A percentile compares a stretch with the other conserved stretches of the same genome.
These are phyloP conservation scores for Ceratocystis alfenasii DNA, from an alignment of 2,329 filamentous ascomycete genomes.

Conservation along the genomic window DNA sequence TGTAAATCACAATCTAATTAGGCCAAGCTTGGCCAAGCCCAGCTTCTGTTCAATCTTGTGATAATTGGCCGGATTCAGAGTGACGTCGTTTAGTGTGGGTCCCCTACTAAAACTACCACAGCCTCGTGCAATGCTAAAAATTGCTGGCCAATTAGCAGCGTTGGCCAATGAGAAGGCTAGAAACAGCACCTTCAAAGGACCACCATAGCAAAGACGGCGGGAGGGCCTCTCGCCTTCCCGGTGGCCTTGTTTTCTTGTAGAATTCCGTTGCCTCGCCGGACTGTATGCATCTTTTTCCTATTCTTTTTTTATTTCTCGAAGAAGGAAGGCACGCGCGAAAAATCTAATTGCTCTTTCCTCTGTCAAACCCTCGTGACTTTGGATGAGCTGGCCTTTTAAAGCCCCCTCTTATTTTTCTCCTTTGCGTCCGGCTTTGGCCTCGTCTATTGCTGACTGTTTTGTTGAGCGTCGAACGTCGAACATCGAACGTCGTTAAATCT, in stretches of 20 bases:
- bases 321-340: constrained; percentile 1
- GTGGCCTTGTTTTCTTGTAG: neutral
- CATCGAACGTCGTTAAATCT: neutral
- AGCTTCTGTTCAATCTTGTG: neutral
- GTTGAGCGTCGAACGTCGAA: neutral
- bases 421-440: neutral
- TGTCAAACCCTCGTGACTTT: neutral
- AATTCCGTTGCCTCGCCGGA: neutral
- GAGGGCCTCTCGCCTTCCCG: neutral
- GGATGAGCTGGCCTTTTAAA: neutral
- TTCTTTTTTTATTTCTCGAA: neutral
- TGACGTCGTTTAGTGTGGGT: constrained; percentile 2
- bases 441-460: neutral
- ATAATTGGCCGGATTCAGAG: neutral
- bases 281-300: neutral
- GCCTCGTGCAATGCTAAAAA: constrained; percentile 1
- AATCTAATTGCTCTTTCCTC: constrained; percentile 5
- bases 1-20: neutral
- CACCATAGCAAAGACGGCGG: neutral
- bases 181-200: neutral
- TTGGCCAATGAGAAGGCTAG: constrained; percentile 1
- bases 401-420: neutral
- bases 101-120: neutral
- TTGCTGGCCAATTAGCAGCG: constrained; percentile 1
- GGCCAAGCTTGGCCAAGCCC: neutral